Evolutionary conservation across 169 alveolate genomes (phyloP), one percentile per base, ranked within the genome.

Genomic region (Plasmodium malariae): DNA sequence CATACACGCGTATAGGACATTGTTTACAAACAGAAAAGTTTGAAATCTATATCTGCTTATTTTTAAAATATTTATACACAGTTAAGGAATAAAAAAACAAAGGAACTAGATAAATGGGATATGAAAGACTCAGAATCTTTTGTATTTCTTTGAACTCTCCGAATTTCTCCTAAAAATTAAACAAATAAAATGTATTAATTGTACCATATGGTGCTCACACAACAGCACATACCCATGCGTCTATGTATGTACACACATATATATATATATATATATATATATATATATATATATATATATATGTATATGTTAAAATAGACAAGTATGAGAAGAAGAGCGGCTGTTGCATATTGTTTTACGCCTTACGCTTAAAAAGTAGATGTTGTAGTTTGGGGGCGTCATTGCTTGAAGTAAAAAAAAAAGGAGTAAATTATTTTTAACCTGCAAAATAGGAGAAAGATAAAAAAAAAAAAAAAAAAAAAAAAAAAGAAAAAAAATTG

Each of bases 351-450:
- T 45, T 63, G 21, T 45, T 63, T 78, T 36, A 21, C 11, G 1
- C 28, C 89, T 62, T 78, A 78, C 89, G 36, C 62, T 68, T 68
- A 78, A 78, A 28, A 40, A 55, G 67, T 45, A 63, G 17, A 78
- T 51, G 57, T 30, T 63, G 36, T 78, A 78, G 40, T 48, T 78
- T n/a, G 89, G 89, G n/a, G 89, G 89, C 17, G 89, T 78, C 76
- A 78, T 43, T n/a, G 89, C 30, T 63, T 78, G 89, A 24, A 62
- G 7, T 7, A 78, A 43, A n/a, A 78, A 45, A 36, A 48, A 78
- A 4, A 78, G 89, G 19, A 40, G 78, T 37, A 78, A 62, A 45
- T 7, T 45, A 24, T 62, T 78, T 19, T 14, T 26, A 34, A 78
- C 32, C 89, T 78, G 55, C 12, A 67, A 76, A 76, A 62, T 62